phyloP scores from a whole-genome alignment of 441 rosid genomes.

The Arabidopsis hybrid region DNA sequence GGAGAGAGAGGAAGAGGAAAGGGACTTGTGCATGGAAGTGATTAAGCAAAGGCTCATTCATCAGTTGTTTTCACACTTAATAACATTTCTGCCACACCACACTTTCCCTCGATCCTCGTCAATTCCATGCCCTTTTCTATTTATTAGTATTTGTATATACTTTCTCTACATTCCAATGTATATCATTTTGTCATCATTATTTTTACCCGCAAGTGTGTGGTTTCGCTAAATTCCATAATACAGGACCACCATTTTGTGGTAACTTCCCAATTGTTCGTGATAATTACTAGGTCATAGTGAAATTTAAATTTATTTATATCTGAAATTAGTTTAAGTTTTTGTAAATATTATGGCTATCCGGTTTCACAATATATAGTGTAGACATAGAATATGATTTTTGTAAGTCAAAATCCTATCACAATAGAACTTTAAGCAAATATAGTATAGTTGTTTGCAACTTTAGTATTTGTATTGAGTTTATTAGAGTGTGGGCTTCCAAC shows the following conservation, averaged over 20 bases:
- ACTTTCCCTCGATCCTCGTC: conserved; percentile 43
- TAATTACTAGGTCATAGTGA: conserved; percentile 16
- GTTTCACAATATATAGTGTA: neutral
- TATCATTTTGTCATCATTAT: conserved; percentile 45
- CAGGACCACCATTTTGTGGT: conserved; percentile 28
- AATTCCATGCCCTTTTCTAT: conserved; percentile 30
- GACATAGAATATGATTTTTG: neutral
- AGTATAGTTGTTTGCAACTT: no score
- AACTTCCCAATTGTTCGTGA: neutral
- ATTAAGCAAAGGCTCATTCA: conserved; percentile 45
- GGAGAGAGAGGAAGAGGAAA: conserved; percentile 44
- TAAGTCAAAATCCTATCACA: neutral
- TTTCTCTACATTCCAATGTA: conserved; percentile 29
- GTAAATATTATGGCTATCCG: neutral
- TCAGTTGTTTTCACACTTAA: conserved; percentile 45
- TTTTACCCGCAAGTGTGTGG: conserved; percentile 32
- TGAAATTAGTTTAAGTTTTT: neutral
- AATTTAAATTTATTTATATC: neutral
- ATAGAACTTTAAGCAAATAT: neutral
- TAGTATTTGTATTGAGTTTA: neutral
- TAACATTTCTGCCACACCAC: conserved; percentile 43
- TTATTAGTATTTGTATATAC: neutral
- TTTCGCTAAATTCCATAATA: conserved; percentile 39
- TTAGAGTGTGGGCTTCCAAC: no score
- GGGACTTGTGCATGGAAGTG: conserved; percentile 49